A percentile compares a stretch with the other conserved stretches of the same genome.
phyloP scores from a whole-genome alignment of 495 filamentous ascomycete genomes.

The Penicillium robsamsonii region DNA sequence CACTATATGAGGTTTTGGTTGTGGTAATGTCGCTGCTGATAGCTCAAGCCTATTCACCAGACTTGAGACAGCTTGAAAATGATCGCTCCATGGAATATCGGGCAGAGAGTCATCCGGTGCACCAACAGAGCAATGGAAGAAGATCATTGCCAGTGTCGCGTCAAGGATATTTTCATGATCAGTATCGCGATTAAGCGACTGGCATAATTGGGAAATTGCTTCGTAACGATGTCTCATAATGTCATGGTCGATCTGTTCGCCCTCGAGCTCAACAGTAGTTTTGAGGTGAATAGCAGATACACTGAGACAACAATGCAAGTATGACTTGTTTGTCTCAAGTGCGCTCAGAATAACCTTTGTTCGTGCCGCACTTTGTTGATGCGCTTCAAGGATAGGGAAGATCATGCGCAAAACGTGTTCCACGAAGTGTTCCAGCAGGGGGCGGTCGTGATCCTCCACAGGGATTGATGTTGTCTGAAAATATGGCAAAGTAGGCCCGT shows the following conservation, averaged over 20 bases:
- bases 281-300: constrained; percentile 95
- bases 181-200: constrained; percentile 74
- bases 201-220: constrained; percentile 81
- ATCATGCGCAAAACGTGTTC: constrained; percentile 82
- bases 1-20: too few relatives aligned
- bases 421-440: constrained; percentile 88
- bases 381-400: constrained; percentile 87
- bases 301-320: constrained; percentile 93
- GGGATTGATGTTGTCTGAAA: constrained; percentile 48
- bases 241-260: constrained; percentile 82
- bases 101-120: constrained; percentile 80
- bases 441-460: constrained; percentile 84
- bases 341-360: constrained; percentile 27
- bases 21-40: too few relatives aligned
- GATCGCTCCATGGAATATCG: constrained; percentile 94
- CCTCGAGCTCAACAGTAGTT: constrained; percentile 61
- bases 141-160: constrained; percentile 92
- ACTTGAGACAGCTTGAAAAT: constrained; percentile 87
- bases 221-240: constrained; percentile 92
- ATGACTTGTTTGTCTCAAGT: constrained; percentile 78
- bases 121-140: constrained; percentile 94
- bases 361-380: constrained; percentile 74
- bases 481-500: too few relatives aligned
- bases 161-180: constrained; percentile 88
- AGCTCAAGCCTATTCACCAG: constrained; percentile 75